Conservation (phyloP, 148 eudicot genomes). For the Linanthus parryae region DNA sequence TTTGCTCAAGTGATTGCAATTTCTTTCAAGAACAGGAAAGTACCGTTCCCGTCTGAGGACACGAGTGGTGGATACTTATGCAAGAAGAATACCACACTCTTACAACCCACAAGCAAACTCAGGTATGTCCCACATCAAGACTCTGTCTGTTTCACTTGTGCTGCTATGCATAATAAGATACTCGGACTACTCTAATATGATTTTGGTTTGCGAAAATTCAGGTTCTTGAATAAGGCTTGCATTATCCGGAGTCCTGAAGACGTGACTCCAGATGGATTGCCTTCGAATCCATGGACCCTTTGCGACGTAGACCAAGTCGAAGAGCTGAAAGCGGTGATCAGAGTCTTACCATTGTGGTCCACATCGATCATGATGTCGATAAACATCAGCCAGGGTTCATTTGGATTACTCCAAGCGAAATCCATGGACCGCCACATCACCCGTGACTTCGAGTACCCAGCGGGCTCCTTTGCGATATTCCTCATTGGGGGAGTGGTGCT, state of each 20-base stretch:
- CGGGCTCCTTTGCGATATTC: conserved; percentile 69
- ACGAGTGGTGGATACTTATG: conserved; percentile 27
- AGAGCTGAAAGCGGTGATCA: conserved; percentile 60
- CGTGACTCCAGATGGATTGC: conserved; percentile 32
- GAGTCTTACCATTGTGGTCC: conserved; percentile 73
- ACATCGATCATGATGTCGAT: conserved; percentile 57
- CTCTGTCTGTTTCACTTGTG: no score
- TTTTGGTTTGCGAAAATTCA: no score
- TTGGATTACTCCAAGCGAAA: conserved; percentile 49
- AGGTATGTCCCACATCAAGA: conserved; percentile 32
- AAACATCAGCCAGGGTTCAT: conserved; percentile 43
- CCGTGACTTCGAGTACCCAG: conserved; percentile 56
- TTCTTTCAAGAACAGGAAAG: conserved; percentile 44
- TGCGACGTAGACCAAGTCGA: conserved; percentile 71
- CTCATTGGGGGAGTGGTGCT: conserved; percentile 38
- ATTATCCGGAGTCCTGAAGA: conserved; percentile 44
- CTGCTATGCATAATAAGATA: no score
- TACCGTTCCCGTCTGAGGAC: conserved; percentile 18
- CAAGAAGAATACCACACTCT: conserved; percentile 25
- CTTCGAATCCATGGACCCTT: conserved; percentile 47
- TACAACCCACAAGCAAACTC: conserved; percentile 41
- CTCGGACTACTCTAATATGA: no score
- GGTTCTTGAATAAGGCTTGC: conserved; percentile 79
- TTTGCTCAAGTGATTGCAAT: conserved; percentile 49
- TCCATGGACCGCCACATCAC: conserved; percentile 73